These are phyloP conservation scores for Penicillium rolfsii DNA, from an alignment of 2,329 filamentous ascomycete genomes.

Conservation along the genomic window DNA sequence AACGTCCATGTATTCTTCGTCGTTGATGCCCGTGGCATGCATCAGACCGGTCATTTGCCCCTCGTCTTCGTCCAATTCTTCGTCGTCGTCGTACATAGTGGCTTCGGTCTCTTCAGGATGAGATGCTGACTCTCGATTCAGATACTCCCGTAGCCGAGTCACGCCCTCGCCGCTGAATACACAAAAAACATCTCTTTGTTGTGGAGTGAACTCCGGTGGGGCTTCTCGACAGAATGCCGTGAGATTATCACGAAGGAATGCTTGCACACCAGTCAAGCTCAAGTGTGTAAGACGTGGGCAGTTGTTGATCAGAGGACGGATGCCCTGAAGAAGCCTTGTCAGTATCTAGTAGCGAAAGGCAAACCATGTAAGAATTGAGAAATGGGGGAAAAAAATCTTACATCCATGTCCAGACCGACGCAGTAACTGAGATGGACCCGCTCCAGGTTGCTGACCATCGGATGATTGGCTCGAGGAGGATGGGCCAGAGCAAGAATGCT, in stretches of 20 bases:
- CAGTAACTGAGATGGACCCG: slow-evolving; percentile 97
- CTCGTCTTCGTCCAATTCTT: slow-evolving; percentile 49
- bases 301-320: slow-evolving; percentile 83
- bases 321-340: slow-evolving; percentile 65
- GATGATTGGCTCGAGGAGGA: slow-evolving; percentile 57
- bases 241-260: slow-evolving; percentile 84
- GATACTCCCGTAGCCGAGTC: slow-evolving; percentile 71
- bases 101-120: slow-evolving; percentile 41
- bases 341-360: not conserved
- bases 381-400: slow-evolving; percentile 50
- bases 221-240: slow-evolving; percentile 84
- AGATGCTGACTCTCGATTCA: slow-evolving; percentile 59
- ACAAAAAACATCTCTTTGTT: slow-evolving; percentile 94
- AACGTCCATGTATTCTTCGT: slow-evolving; percentile 48
- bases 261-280: slow-evolving; percentile 89
- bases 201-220: slow-evolving; percentile 88
- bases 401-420: slow-evolving; percentile 77
- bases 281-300: slow-evolving; percentile 93
- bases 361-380: not conserved
- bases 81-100: slow-evolving; percentile 51
- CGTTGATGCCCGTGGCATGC: slow-evolving; percentile 47
- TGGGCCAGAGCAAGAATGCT: slow-evolving; percentile 84
- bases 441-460: slow-evolving; percentile 74
- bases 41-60: slow-evolving; percentile 47
- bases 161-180: slow-evolving; percentile 94